A percentile compares a stretch with the other conserved stretches of the same genome.
Evolutionary conservation across 371 early-diverging fungal genomes (phyloP).

Genomic region (Mucor mucedo): DNA sequence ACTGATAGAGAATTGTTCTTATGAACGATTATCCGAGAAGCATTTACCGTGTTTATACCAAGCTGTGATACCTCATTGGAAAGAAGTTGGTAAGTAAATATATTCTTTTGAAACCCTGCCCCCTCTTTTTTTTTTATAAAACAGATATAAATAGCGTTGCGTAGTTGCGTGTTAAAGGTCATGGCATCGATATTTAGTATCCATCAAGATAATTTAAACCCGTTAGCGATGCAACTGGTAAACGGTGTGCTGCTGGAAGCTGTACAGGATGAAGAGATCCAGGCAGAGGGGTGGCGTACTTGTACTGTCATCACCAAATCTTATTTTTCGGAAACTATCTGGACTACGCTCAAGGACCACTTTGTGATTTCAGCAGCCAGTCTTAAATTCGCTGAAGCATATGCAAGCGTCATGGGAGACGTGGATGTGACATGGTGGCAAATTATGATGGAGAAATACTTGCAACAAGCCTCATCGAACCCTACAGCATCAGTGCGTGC

Average conservation of each 20-base stretch:
- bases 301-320: constrained; percentile 27
- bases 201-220: constrained; percentile 12
- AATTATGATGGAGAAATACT: constrained; percentile 47
- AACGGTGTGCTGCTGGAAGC: constrained; percentile 20
- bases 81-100: constrained; percentile 26
- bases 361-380: constrained; percentile 27
- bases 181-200: constrained; percentile 35
- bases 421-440: constrained; percentile 55
- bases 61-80: constrained; percentile 31
- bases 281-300: constrained; percentile 24
- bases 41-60: constrained; percentile 43
- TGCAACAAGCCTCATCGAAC: constrained; percentile 53
- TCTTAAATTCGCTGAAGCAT: constrained; percentile 46
- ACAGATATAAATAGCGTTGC: constrained; percentile 20
- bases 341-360: constrained; percentile 14
- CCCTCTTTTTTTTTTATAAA: background rate
- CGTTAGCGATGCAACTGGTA: constrained; percentile 9
- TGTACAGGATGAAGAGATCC: background rate
- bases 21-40: constrained; percentile 47
- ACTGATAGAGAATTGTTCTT: constrained; percentile 52
- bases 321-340: constrained; percentile 21
- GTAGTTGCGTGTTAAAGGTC: constrained; percentile 41
- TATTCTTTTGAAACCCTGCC: background rate
- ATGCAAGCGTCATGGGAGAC: constrained; percentile 36
- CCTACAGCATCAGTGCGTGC: constrained; percentile 54